Conservation (phyloP, 306 rosid species). For the Arachis hypogaea region DNA sequence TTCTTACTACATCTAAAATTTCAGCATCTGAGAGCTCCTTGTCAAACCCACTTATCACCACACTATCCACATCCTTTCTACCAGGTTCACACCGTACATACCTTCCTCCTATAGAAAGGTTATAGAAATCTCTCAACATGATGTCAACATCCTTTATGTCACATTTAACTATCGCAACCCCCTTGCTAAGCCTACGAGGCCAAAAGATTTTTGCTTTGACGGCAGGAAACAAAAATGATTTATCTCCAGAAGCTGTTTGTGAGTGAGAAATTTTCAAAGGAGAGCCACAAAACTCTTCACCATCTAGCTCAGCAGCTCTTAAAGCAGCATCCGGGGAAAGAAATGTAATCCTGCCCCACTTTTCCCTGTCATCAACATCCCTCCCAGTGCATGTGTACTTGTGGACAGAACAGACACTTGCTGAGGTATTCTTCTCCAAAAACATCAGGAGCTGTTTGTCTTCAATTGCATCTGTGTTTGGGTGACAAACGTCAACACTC, state of each 20-base stretch:
- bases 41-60: slow-evolving; percentile 58
- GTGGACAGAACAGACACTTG: slow-evolving; percentile 70
- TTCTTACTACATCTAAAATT: slow-evolving; percentile 58
- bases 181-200: slow-evolving; percentile 81
- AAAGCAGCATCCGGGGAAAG: slow-evolving; percentile 75
- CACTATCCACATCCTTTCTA: slow-evolving; percentile 45
- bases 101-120: slow-evolving; percentile 68
- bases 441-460: slow-evolving; percentile 80
- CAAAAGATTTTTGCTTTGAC: slow-evolving; percentile 81
- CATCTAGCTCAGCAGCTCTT: slow-evolving; percentile 62
- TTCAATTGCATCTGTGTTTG: slow-evolving; percentile 56
- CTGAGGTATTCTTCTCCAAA: slow-evolving; percentile 63
- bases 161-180: slow-evolving; percentile 72
- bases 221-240: slow-evolving; percentile 64
- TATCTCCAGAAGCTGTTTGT: slow-evolving; percentile 60
- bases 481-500: slow-evolving; percentile 68
- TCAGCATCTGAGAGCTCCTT: slow-evolving; percentile 70
- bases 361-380: slow-evolving; percentile 59
- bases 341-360: slow-evolving; percentile 73
- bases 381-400: slow-evolving; percentile 52
- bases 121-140: slow-evolving; percentile 64
- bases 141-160: slow-evolving; percentile 45
- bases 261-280: slow-evolving; percentile 67
- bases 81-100: slow-evolving; percentile 59
- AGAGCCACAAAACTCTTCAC: slow-evolving; percentile 57